phyloP scores from a whole-genome alignment of 2,329 filamentous ascomycete species.

The Cladophialophora bantiana region DNA sequence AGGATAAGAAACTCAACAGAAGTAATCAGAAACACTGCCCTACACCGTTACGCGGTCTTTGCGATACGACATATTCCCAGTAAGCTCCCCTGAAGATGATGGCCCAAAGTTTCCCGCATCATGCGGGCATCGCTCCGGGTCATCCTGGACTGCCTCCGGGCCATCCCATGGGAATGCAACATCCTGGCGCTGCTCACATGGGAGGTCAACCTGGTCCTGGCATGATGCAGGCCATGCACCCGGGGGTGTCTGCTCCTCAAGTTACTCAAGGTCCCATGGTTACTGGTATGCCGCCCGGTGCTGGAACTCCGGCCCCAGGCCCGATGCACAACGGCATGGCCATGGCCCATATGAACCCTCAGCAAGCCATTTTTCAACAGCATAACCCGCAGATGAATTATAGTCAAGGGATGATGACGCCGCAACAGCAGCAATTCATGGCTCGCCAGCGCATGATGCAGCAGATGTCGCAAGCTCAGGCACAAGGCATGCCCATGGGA shows the following conservation, averaged over 20 bases:
- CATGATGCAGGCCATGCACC: constrained; percentile 66
- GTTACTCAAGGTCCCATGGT: constrained; percentile 71
- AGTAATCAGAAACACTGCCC: constrained; percentile 17
- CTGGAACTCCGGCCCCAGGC: constrained; percentile 58
- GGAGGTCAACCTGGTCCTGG: constrained; percentile 55
- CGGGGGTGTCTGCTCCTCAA: constrained; percentile 66
- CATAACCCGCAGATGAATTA: constrained; percentile 44
- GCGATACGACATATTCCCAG: not conserved
- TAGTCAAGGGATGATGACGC: constrained; percentile 41
- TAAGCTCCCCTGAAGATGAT: constrained; percentile 58
- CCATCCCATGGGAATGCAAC: constrained; percentile 66
- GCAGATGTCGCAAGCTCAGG: constrained; percentile 34
- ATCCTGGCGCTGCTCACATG: constrained; percentile 64
- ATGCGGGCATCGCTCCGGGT: constrained; percentile 61
- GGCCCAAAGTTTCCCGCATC: constrained; percentile 63
- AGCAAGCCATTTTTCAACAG: constrained; percentile 63
- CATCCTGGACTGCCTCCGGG: constrained; percentile 66
- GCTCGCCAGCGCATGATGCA: constrained; percentile 44
- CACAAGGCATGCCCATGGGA: constrained; percentile 37
- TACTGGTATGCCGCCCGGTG: constrained; percentile 66
- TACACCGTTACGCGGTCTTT: constrained; percentile 5
- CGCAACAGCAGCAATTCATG: constrained; percentile 41
- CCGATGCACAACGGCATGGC: constrained; percentile 63
- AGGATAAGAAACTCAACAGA: constrained; percentile 13
- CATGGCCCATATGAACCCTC: constrained; percentile 65